Base-by-base conservation (phyloP, 768 basidiomycete species). In the Trametes cingulata region DNA sequence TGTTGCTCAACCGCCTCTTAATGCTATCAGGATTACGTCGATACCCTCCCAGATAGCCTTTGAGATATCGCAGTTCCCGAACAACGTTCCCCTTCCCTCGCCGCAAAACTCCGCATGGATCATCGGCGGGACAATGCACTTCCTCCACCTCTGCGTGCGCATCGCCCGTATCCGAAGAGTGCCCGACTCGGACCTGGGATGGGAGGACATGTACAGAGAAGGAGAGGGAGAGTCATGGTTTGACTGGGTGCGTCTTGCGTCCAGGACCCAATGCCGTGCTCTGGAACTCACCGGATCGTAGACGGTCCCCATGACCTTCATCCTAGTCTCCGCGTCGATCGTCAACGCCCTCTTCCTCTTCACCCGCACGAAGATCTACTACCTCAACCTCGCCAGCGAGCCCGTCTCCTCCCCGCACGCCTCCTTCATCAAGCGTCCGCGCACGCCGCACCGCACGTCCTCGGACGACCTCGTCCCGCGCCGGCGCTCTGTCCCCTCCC, bases 51-150 rank as follows among this genome's bases (percentile, higher is more conserved):
- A 76, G 36, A 82, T 93, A 48, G 83, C 87, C 40, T 92, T 93
- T 67, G 83, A 92, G 68, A 80, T 93, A n/a, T 83, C 88, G 9
- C 77, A 91, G 48, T 91, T 93, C 69, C 91, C 91, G n/a, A 77
- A 88, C 66, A 91, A 93, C 67, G 65, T 93, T 19, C 90, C 90
- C 9, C 75, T 91, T 1, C 91, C 91, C 1, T 73, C 83, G 20
- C 81, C 86, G 7, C 82, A 79, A 66, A 87, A 83, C 1, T 83
- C 83, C 42, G 92, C 88, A 17, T 81, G 81, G 63, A 79, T 88
- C 19, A 68, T 89, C 19, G 92, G 88, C 20, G 82, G 82, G 17
- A 58, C 74, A 25, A 77, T 89, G 72, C 91, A 94, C 69, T 75
- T 86, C 27, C 54, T 89, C 2, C 87, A 93, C 69, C 79, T 92